phyloP scores from a whole-genome alignment of 495 filamentous ascomycete genomes.

The Lophiotrema nucula region DNA sequence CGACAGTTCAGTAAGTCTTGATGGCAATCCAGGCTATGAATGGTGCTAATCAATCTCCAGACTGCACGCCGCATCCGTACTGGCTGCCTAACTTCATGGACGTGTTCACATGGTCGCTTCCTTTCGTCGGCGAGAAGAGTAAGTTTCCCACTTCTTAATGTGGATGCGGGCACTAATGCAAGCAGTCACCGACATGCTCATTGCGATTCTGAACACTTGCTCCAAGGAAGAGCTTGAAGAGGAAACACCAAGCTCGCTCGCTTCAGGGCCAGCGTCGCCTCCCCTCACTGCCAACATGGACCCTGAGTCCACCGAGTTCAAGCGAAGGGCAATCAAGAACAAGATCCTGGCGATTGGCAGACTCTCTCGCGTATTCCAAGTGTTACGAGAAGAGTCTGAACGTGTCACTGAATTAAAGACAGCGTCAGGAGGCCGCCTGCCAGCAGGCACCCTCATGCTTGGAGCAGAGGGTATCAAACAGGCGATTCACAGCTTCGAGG shows the following conservation, averaged over 20 bases:
- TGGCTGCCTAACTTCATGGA: constrained; percentile 99
- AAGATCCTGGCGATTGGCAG: constrained; percentile 98
- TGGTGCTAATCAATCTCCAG: constrained; percentile 19
- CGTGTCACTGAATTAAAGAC: constrained; percentile 96
- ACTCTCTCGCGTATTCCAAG: constrained; percentile 96
- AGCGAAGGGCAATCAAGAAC: constrained; percentile 96
- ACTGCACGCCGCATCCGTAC: constrained; percentile 98
- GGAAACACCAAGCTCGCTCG: constrained; percentile 58
- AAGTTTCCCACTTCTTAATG: background rate
- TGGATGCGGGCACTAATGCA: constrained; percentile 16
- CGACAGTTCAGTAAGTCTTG: constrained; percentile 73
- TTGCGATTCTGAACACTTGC: constrained; percentile 95
- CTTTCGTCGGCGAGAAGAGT: constrained; percentile 96
- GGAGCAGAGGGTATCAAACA: constrained; percentile 98
- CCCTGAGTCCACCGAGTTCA: constrained; percentile 82
- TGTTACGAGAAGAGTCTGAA: constrained; percentile 95
- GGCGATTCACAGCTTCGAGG: constrained; percentile 95
- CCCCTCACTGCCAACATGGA: constrained; percentile 59
- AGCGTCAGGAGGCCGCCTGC: constrained; percentile 86
- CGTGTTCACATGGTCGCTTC: constrained; percentile 98
- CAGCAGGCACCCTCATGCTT: constrained; percentile 94
- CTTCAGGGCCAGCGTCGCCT: constrained; percentile 70
- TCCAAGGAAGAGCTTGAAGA: constrained; percentile 97
- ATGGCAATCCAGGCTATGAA: background rate
- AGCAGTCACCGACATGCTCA: constrained; percentile 90